These are phyloP conservation scores for Leucaena leucocephala DNA, from an alignment of 306 rosid genomes.

Conservation along the genomic window DNA sequence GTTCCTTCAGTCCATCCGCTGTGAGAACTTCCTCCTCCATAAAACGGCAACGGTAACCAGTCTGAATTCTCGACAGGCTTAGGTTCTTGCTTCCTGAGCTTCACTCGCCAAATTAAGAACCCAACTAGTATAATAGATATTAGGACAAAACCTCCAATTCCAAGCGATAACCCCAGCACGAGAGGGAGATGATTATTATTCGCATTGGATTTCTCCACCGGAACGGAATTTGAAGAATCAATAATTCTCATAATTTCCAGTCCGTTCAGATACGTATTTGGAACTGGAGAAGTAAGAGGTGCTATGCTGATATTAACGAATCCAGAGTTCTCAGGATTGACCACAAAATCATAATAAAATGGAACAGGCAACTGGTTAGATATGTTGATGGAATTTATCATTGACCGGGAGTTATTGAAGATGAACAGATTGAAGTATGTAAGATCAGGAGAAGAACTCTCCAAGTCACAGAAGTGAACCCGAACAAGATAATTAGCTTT, in stretches of 20 bases:
- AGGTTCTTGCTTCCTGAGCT: slow-evolving; percentile 36
- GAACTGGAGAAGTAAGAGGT: background rate
- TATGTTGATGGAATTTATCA: background rate
- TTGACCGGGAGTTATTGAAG: background rate
- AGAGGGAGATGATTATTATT: background rate
- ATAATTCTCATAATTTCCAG: slow-evolving; percentile 45
- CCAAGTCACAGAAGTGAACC: slow-evolving; percentile 32
- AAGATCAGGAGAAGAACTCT: accelerated
- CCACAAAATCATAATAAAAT: slow-evolving; percentile 30
- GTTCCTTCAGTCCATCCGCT: slow-evolving; percentile 37
- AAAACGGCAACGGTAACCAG: slow-evolving; percentile 43
- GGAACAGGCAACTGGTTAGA: background rate
- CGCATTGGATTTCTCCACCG: background rate
- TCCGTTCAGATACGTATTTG: slow-evolving; percentile 49
- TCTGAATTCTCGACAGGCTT: slow-evolving; percentile 30
- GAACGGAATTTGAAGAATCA: slow-evolving; percentile 3
- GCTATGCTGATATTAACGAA: slow-evolving; percentile 37
- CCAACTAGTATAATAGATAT: slow-evolving; percentile 31
- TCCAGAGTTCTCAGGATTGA: slow-evolving; percentile 33
- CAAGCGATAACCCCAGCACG: slow-evolving; percentile 41
- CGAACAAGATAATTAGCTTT: slow-evolving; percentile 23
- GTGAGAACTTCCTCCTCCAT: slow-evolving; percentile 53
- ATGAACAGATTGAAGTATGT: slow-evolving; percentile 11
- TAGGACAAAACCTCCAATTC: slow-evolving; percentile 43
- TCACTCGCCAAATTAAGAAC: slow-evolving; percentile 22